Evolutionary conservation across 2,329 filamentous ascomycete species (phyloP), one percentile per base, ranked within the genome.

Genomic region (Akanthomyces lecanii): DNA sequence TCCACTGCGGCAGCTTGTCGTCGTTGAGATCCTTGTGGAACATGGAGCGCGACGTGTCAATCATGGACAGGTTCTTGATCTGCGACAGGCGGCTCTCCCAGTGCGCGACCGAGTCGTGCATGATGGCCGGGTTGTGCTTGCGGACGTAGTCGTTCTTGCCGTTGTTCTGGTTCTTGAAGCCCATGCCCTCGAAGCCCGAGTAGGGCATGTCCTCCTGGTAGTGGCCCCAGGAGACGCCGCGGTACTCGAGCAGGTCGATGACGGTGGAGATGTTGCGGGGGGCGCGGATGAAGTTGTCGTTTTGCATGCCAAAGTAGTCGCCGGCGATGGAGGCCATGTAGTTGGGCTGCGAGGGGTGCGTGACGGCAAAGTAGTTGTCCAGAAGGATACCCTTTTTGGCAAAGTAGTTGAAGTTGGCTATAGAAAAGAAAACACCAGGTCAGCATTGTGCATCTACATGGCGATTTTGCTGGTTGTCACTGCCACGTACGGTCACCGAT

Each of bases 131-230:
- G 74, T 93, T 92, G 78, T 95, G 91, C 77, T 95, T 94, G 71
- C 91, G 87, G 8, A 94, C 90, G 72, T 95, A 95, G 76, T 89
- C 85, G 69, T 92, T 90, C 55, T 82, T 81, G 36, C 84, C 82
- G 3, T 82, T 90, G 67, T 84, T 65, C 66, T 85, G 85, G 74
- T 92, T 91, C 62, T 85, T 79, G 72, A 79, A 91, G 0, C 76
- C 78, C 42, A 74, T 73, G 28, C 89, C 90, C 73, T 90, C 82
- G 75, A 85, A 94, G 14, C 91, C 91, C 2, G 85, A 80, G 75
- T 86, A 92, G 2, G 91, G 91, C 81, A 89, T 82, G 70, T 91
- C 87, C 72, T 95, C 90, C 73, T 92, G 85, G 76, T 94, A 95
- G 66, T 87, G 79, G 57, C 79, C 87, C 88, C 88, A 91, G 3